Base-by-base conservation (phyloP, 208 protist species). In the Leishmania martiniquensis region DNA sequence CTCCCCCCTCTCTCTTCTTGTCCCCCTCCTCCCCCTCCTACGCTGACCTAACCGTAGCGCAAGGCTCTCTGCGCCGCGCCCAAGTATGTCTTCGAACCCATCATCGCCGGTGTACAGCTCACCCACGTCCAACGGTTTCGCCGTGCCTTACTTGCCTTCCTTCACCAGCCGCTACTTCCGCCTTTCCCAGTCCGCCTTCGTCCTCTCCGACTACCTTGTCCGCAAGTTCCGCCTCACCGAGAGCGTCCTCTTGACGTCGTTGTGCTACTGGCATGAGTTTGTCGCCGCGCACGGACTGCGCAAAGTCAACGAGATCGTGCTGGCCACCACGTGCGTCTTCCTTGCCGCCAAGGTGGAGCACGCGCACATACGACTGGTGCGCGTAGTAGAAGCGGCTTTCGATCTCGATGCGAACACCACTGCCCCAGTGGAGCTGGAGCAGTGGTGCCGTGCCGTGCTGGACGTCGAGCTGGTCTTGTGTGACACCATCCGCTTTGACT, bases 231-330 rank as follows among this genome's bases (percentile, higher is more conserved):
- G 82, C 22, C 76, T 96, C 51, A 85, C 89, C 59, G 80, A 85
- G 47, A 88, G 82, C 32, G 92, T 95, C 5, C 75, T 94, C 70
- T 76, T 82, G 59, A 95, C 92, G 29, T 81, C 92, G 20, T 89
- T 97, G 91, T 83, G 79, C 39, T 97, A 97, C 85, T 96, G 90
- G 89, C 94, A 97, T 68, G 89, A 91, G 69, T 97, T 96, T 81
- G 85, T 89, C 10, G 83, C 74, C 25, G 75, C 79, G n/a, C 86
- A 91, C 84, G 92, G 91, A 20, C 79, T 82, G 34, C 80, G 80
- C 42, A 85, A 83, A 49, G 77, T 94, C 44, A 86, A 97, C 70
- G 88, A 91, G 55, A 81, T 93, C 10, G 88, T 97, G 22, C 85
- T 97, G 12, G 89, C 85, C 71, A 86, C 89, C 22, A 89, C 94